Base-by-base conservation (phyloP, 202 grass and related monocot genomes). In the Hordeum pubiflorum region DNA sequence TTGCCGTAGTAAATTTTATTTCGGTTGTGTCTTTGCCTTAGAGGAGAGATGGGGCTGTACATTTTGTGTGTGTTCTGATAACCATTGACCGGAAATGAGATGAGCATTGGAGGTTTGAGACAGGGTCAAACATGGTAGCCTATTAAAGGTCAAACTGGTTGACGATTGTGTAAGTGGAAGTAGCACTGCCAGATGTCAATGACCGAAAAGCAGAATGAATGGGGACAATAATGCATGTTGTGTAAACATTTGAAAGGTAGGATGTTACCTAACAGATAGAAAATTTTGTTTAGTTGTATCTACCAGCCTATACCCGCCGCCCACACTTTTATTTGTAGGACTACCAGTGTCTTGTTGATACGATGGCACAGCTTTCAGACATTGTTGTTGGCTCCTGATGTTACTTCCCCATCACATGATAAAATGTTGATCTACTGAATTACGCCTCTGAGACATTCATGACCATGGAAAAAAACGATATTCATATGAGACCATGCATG, bases 81-180 rank as follows among this genome's bases (percentile, higher is more conserved):
- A 78, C 52, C 17, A 27, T 59, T 82, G 58, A 68, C 29, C 48
- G 22, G 43, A 31, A 66, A 69, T 63, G 21, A 65, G 66, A 50
- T 79, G 74, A 39, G 36, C 6, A 34, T 17, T 74, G 40, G 17
- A 89, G 74, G 24, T 84, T 58, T 10, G 33, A 79, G 80, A 77
- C 27, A 67, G 43, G 38, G 77, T 84, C 84, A 90, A 84, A 77
- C 44, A 61, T 77, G 63, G n/a, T 72, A 18, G 71, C 21, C 48
- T 90, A 72, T 69, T 69, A 67, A 73, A 54, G 26, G 70, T 73
- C 70, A 73, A 86, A 75, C 27, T 68, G 68, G 68, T 79, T 83
- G 87, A 61, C 79, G 62, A 79, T 79, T 69, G 50, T 79, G 67
- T 75, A 58, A 75, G 50, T 89, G 87, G 79, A 89, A 63, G 46